Base-by-base conservation (phyloP, 495 filamentous ascomycete genomes). In the Aspergillus nidulans region DNA sequence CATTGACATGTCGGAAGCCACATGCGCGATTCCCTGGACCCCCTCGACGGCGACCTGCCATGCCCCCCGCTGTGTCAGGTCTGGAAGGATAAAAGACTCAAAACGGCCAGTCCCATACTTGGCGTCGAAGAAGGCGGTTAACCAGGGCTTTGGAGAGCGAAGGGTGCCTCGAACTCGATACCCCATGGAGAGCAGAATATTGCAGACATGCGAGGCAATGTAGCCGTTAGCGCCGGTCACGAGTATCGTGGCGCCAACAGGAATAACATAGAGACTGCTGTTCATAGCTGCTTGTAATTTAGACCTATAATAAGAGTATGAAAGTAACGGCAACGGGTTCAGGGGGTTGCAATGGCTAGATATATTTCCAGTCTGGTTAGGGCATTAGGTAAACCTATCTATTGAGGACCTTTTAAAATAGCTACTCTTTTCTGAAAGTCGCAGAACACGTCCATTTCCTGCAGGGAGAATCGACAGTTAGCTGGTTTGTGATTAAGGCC, bases 171-270 rank as follows among this genome's bases (percentile, higher is more conserved):
- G 69, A 18, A 85, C 78, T 15, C 57, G 59, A 56, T 79, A 83
- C 30, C 79, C 79, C 3, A 73, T 63, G 12, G 62, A 53, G 6
- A 85, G 72, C 10, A 83, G 62, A 25, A 76, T 59, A 60, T 81
- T 67, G 46, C 70, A 70, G 18, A 78, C 61, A 51, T 85, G 77
- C 25, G 74, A 77, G 18, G 63, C 81, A 52, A 85, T 78, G 54
- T 72, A 80, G 45, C 82, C 81, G 58, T 78, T 84, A 20, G 66
- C 73, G n/a, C 80, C 81, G 4, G 80, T 85, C 25, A 86, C 73
- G 16, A 84, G 69, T 45, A 81, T 57, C 10, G 13, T 23, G 18
- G n/a, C 23, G 13, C 43, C 43, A 21, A 23, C 40, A 12, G 30
- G 30, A 12, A 34, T 34, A 12, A 2, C 4, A 12, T 34, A 12